Conservation (phyloP, 2,329 filamentous ascomycete genomes). For the Sordariomycetes sp. region DNA sequence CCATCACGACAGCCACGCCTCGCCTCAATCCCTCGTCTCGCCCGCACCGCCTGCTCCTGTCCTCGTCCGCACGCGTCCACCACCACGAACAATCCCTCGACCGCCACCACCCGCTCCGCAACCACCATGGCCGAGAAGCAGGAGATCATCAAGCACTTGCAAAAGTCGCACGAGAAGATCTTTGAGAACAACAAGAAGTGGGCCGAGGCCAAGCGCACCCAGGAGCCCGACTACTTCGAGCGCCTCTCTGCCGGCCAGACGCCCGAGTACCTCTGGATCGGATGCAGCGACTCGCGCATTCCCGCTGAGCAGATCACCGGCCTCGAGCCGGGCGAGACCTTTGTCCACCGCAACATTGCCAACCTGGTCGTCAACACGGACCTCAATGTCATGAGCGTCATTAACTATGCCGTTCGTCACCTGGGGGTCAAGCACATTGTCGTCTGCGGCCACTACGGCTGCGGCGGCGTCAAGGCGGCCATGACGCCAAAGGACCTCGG, state of each 20-base stretch:
- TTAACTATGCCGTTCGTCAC: slow-evolving; percentile 78
- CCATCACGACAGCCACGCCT: too few species aligned
- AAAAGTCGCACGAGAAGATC: slow-evolving; percentile 55
- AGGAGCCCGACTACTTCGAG: slow-evolving; percentile 57
- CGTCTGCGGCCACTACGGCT: slow-evolving; percentile 72
- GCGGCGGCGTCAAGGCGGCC: slow-evolving; percentile 67
- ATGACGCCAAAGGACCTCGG: slow-evolving; percentile 63
- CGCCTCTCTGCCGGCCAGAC: slow-evolving; percentile 55
- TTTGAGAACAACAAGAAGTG: slow-evolving; percentile 62
- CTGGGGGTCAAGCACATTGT: slow-evolving; percentile 75
- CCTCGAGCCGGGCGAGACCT: slow-evolving; percentile 80
- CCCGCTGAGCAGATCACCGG: slow-evolving; percentile 85
- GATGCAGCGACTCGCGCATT: slow-evolving; percentile 83
- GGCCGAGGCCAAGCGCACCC: slow-evolving; percentile 47
- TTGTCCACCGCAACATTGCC: slow-evolving; percentile 91
- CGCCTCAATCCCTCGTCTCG: too few species aligned
- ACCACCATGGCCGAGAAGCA: slow-evolving; percentile 12
- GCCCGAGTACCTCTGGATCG: slow-evolving; percentile 77
- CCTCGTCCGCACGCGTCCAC: not conserved
- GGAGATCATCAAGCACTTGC: slow-evolving; percentile 45
- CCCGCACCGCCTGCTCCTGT: slow-evolving; percentile 1
- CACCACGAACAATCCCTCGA: not conserved
- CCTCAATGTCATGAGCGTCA: slow-evolving; percentile 70
- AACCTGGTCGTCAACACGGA: slow-evolving; percentile 78
- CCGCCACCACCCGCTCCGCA: not conserved